phyloP scores from a whole-genome alignment of 2,329 filamentous ascomycete genomes.

The Penicillium thymicola region DNA sequence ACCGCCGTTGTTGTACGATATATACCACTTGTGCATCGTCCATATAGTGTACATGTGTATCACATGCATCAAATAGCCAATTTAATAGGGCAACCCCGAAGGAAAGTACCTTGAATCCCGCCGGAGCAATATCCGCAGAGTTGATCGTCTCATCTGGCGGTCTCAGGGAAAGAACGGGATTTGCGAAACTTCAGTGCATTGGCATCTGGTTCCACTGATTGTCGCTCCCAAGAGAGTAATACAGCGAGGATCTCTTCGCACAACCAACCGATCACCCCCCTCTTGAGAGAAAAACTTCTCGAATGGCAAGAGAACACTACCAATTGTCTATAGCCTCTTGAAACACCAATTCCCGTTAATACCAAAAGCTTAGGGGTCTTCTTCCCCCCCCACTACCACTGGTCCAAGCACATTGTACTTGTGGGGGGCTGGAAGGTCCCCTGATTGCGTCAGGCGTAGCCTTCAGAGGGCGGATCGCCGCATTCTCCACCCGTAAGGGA shows the following conservation, averaged over 20 bases:
- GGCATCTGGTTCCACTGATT: constrained; percentile 30
- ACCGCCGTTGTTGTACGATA: too few relatives aligned
- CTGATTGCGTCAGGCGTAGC: constrained; percentile 30
- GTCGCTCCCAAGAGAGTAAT: constrained; percentile 22
- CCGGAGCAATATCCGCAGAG: constrained; percentile 7
- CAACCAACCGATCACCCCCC: not conserved
- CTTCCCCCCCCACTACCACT: not conserved
- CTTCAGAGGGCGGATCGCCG: constrained; percentile 31
- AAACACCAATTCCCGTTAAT: not conserved
- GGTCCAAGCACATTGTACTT: constrained; percentile 7
- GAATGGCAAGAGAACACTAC: not conserved
- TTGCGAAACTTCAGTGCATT: constrained; percentile 12
- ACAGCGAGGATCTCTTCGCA: constrained; percentile 15
- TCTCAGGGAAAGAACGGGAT: constrained; percentile 5
- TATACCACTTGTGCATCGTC: not conserved
- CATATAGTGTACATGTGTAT: not conserved
- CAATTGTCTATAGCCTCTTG: not conserved
- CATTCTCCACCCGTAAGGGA: constrained; percentile 40
- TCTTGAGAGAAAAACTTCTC: not conserved
- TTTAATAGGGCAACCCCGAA: not conserved
- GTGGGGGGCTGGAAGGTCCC: not conserved
- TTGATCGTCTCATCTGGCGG: constrained; percentile 8
- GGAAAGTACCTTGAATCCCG: constrained; percentile 3
- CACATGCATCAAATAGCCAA: not conserved
- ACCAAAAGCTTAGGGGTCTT: constrained; percentile 9